Base-by-base conservation (phyloP, 2,329 filamentous ascomycete genomes). In the Trichoderma arundinaceum region DNA sequence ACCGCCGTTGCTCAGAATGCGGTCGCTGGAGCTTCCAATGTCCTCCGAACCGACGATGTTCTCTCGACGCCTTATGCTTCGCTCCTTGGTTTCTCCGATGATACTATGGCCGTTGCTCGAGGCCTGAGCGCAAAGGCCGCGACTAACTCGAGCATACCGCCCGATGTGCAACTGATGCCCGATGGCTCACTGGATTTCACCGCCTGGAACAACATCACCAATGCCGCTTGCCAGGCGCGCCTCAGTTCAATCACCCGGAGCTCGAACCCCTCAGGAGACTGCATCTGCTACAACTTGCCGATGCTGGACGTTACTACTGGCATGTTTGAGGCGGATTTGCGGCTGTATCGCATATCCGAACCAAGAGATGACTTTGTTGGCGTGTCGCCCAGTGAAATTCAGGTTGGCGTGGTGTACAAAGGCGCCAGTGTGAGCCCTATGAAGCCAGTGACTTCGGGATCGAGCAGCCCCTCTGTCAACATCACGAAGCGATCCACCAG, bases 221-320 rank as follows among this genome's bases (percentile, higher is more conserved):
- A 81, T 38, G 72, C 78, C 10, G 88, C 88, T 22, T 95, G 92
- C 76, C 79, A 78, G 51, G 72, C 78, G 22, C 82, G 85, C 8
- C 80, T 95, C 17, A 75, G 77, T 2, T 74, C 77, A 32, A 81
- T 92, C 56, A 79, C 81, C 13, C 79, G 83, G 67, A 85, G 88
- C 48, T 84, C 85, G 28, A 94, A 94, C 70, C 90, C 90, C 5
- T 90, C 90, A 9, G 92, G 92, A 58, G 86, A 92, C 54, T 90
- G 89, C 66, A 86, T 92, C 54, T 96, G 92, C 83, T 95, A 94
- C 80, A 96, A 95, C 75, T 77, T 96, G 28, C 88, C 89, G 0
- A 86, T 86, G 44, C 83, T 92, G 65, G 85, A 94, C 78, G 86
- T 85, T 71, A 77, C 77, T 4, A 88, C 85, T 0, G 91, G 91